These are phyloP conservation scores for Salix arbutifolia DNA, from an alignment of 345 rosid species.

Conservation along the genomic window DNA sequence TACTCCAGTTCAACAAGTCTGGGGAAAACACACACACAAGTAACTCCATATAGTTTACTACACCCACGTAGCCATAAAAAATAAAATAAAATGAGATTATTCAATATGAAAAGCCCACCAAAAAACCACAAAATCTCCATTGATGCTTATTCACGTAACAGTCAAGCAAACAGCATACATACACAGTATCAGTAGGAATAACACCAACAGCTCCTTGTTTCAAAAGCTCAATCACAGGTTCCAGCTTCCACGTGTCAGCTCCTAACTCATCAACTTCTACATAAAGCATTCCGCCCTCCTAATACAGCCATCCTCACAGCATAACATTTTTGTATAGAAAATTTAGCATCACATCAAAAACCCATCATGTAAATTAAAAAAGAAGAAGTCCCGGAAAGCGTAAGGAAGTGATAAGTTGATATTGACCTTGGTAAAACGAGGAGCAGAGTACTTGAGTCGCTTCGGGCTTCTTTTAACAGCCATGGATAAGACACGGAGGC, in stretches of 20 bases:
- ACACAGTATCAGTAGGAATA: constrained; percentile 90
- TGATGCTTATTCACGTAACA: not conserved
- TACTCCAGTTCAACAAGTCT: not conserved
- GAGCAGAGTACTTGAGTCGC: constrained; percentile 83
- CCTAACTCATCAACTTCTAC: constrained; percentile 72
- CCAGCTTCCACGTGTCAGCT: constrained; percentile 66
- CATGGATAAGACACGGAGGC: constrained; percentile 35
- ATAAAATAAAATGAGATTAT: no score
- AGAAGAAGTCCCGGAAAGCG: not conserved
- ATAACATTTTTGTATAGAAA: not conserved
- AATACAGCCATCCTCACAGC: not conserved
- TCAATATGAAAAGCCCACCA: no score
- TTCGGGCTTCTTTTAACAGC: constrained; percentile 80
- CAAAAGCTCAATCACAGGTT: constrained; percentile 59
- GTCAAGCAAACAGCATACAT: constrained; percentile 1
- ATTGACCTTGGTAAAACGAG: constrained; percentile 65
- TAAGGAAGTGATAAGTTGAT: not conserved
- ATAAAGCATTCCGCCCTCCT: constrained; percentile 63
- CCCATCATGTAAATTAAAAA: not conserved
- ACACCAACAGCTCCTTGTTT: constrained; percentile 91
- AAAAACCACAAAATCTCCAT: no score
- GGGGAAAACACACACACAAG: not conserved
- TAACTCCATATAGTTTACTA: no score
- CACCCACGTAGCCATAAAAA: no score
- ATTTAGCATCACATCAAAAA: no score